Base-by-base conservation (phyloP, 768 basidiomycete genomes). In the Daedalea quercina region DNA sequence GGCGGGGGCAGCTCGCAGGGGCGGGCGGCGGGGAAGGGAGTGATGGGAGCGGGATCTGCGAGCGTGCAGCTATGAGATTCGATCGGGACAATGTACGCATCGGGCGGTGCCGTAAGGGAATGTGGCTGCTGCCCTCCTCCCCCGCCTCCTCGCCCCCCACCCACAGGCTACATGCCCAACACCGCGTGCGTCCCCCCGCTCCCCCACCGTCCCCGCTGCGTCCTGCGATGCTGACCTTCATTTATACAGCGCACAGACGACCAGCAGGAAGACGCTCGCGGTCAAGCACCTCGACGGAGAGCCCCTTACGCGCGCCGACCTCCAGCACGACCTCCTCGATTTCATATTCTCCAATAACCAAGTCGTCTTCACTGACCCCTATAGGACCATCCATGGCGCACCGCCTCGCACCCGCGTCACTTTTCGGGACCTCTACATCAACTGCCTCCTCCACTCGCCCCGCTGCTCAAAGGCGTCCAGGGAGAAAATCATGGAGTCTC, bases 391-490 rank as follows among this genome's bases (percentile, higher is more conserved):
- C 50, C 64, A 74, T 41, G 56, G 61, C 48, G 53, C 56, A 19
- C 60, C 54, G 3, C 51, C 62, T 41, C 53, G 60, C 22, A 65
- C 62, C 47, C 68, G 63, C 50, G 65, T 74, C 52, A 74, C 74
- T 23, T 78, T 79, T 57, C 67, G 71, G 45, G 75, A 78, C 59
- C 67, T 78, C 24, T 79, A 76, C 61, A 69, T 76, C 51, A 74
- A 76, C 50, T 68, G 73, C 23, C 61, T 77, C 42, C 63, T 74
- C 20, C 76, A 76, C 54, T 86, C 85, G 1, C 71, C 79, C 9
- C 85, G 85, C 60, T 81, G 82, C 26, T 85, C 87, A 11, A 84
- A 81, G 64, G 78, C 78, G 9, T 75, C 87, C 48, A 84, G 82
- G 57, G 83, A 85, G 64, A 88, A 85, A 65, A 81, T 90, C 70